Percentiles rank a stretch among this genome's conserved stretches.
phyloP scores from a whole-genome alignment of 192 early-diverging fungal species.

The Spizellomyces sp. region DNA sequence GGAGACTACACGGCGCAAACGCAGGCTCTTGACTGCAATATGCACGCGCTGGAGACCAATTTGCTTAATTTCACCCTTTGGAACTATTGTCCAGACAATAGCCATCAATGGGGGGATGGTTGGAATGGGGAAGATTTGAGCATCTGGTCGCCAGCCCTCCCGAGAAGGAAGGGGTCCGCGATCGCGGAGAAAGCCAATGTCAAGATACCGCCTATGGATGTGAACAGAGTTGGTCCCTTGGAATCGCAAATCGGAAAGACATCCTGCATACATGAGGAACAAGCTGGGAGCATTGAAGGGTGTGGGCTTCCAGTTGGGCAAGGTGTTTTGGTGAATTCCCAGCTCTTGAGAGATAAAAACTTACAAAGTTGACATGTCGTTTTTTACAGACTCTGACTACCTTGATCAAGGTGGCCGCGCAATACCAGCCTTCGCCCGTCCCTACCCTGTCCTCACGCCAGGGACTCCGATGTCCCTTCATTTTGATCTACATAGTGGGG shows the following conservation, averaged over 20 bases:
- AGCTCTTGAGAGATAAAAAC: too few species aligned
- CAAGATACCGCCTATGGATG: too few species aligned
- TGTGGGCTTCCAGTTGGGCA: too few species aligned
- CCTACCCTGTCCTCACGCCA: conserved; percentile 35
- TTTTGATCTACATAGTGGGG: conserved; percentile 28
- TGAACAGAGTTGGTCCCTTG: too few species aligned
- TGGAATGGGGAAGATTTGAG: conserved; percentile 84
- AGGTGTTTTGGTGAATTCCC: too few species aligned
- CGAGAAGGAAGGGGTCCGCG: neutral
- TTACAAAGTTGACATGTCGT: neutral
- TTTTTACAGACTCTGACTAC: neutral
- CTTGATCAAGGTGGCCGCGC: conserved; percentile 42
- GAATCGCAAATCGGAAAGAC: too few species aligned
- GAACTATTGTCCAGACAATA: conserved; percentile 78
- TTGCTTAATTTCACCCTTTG: conserved; percentile 77
- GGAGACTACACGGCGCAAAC: conserved; percentile 67
- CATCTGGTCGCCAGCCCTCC: conserved; percentile 27
- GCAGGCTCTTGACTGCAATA: conserved; percentile 68
- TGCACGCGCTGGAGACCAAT: conserved; percentile 64
- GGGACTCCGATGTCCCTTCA: conserved; percentile 25
- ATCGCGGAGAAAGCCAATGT: too few species aligned
- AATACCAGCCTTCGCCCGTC: conserved; percentile 38
- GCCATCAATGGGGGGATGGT: conserved; percentile 70
- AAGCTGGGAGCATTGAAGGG: too few species aligned
- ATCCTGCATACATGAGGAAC: too few species aligned